A percentile compares a stretch with the other conserved stretches of the same genome.
Conservation (phyloP, 1,284 basidiomycete genomes). For the Stereum hirsutum region DNA sequence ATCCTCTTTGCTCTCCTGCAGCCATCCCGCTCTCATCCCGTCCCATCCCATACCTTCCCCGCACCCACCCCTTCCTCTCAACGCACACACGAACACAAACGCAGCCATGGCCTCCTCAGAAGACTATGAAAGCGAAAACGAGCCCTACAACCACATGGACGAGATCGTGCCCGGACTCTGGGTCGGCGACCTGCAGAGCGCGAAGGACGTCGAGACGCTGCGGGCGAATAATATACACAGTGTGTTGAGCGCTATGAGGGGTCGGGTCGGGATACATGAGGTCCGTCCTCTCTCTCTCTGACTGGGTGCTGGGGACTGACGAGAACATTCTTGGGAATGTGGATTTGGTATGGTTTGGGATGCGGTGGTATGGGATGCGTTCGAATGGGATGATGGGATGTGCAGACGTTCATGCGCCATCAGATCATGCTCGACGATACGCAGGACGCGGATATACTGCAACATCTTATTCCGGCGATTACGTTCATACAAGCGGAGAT, state of each 20-base stretch:
- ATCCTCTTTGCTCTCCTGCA: no score
- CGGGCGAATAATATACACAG: conserved; percentile 58
- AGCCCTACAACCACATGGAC: conserved; percentile 32
- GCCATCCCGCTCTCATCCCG: no score
- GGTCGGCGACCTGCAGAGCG: conserved; percentile 55
- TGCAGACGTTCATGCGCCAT: conserved; percentile 62
- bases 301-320: background rate
- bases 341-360: no score
- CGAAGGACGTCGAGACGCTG: conserved; percentile 42
- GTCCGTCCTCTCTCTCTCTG: no score
- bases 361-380: conserved; percentile 3
- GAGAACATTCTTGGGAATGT: background rate
- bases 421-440: conserved; percentile 70
- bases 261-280: conserved; percentile 53
- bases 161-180: conserved; percentile 55
- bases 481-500: conserved; percentile 75
- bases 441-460: conserved; percentile 63
- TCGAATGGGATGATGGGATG: no score
- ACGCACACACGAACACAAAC: no score
- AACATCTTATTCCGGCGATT: conserved; percentile 68
- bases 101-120: no score
- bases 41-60: no score
- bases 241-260: conserved; percentile 64
- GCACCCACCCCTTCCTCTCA: no score
- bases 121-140: no score